Conservation (phyloP, 176 grass and related monocot species). For the Chloris gayana region DNA sequence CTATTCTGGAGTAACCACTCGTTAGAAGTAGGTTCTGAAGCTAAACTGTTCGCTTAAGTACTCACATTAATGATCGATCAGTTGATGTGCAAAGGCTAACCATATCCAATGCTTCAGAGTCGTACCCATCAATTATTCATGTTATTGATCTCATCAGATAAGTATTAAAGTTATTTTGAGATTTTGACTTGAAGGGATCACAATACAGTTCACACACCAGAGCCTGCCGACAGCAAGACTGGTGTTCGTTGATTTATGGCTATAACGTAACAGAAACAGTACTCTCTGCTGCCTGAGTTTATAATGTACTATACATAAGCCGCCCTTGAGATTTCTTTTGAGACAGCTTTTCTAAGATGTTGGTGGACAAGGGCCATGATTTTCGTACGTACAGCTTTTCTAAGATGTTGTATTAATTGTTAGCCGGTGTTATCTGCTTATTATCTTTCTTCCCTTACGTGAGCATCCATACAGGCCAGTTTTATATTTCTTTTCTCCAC, state of each 20-base stretch:
- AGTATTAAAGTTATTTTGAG: too few species aligned
- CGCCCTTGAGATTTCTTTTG: background rate
- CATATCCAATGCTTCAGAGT: background rate
- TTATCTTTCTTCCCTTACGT: background rate
- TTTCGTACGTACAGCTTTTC: too few species aligned
- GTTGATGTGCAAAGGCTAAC: constrained; percentile 22
- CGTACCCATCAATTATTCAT: too few species aligned
- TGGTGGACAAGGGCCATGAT: background rate
- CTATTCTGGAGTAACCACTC: too few species aligned
- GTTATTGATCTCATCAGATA: background rate
- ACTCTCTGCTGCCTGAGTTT: background rate
- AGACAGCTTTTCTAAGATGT: background rate
- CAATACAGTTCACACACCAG: background rate
- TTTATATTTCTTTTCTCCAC: background rate
- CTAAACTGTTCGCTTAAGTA: background rate
- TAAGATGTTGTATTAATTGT: too few species aligned
- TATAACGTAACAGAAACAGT: background rate
- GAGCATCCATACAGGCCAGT: background rate
- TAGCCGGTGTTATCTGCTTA: background rate
- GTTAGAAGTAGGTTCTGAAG: constrained; percentile 22
- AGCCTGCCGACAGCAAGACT: background rate
- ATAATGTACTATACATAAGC: background rate
- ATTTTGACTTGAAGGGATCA: too few species aligned
- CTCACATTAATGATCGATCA: background rate
- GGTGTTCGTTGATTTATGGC: background rate